These are phyloP conservation scores for Asclepias syriaca DNA, from an alignment of 257 asterid species.

Conservation along the genomic window DNA sequence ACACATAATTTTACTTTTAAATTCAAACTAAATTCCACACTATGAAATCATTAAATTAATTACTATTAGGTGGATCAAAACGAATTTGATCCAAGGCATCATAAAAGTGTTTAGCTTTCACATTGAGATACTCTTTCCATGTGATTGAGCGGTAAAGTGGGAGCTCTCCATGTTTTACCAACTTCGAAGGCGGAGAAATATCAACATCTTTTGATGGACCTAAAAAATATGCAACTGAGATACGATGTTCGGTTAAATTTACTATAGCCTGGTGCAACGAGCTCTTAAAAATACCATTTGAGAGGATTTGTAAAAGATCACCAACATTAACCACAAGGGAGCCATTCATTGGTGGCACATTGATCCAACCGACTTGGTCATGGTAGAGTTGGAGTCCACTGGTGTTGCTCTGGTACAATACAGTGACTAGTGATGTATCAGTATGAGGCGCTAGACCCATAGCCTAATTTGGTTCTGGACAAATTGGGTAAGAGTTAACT, in stretches of 20 bases:
- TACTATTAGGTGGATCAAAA: background rate
- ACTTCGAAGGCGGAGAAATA: background rate
- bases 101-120: background rate
- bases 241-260: background rate
- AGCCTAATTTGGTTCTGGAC: conserved; percentile 16
- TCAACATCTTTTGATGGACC: background rate
- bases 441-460: conserved; percentile 18
- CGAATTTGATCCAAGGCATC: background rate
- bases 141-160: background rate
- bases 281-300: background rate
- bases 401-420: conserved; percentile 11
- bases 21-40: too few species aligned
- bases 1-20: too few species aligned
- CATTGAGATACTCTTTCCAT: background rate
- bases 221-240: background rate
- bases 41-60: background rate
- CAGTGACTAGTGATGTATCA: conserved; percentile 10
- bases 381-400: conserved; percentile 9
- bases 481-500: conserved; percentile 9
- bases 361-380: background rate
- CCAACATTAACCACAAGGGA: conserved; percentile 30
- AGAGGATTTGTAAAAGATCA: conserved; percentile 10
- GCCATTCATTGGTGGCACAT: conserved; percentile 19
- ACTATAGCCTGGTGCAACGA: background rate
- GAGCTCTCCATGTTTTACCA: background rate